phyloP scores from a whole-genome alignment of 805 yeast genomes.

The Tetrapisispora iriomotensis region DNA sequence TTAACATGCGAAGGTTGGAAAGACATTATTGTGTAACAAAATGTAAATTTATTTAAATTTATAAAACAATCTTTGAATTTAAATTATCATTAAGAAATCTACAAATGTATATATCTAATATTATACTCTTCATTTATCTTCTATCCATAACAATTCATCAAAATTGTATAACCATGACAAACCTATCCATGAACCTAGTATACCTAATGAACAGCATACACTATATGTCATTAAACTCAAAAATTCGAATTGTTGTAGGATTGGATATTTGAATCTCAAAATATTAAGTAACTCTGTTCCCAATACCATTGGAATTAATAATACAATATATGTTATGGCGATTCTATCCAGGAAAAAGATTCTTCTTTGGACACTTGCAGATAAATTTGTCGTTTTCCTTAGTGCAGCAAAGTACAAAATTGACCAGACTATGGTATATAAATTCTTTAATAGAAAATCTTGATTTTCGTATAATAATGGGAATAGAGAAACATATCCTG shows the following conservation, averaged over 20 bases:
- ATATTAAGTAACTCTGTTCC: constrained; percentile 40
- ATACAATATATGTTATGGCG: constrained; percentile 54
- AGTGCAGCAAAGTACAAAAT: constrained; percentile 64
- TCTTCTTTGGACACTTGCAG: constrained; percentile 34
- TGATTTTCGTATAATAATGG: constrained; percentile 76
- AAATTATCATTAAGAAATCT: no score
- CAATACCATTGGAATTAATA: constrained; percentile 55
- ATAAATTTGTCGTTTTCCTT: constrained; percentile 50
- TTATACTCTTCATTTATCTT: background rate
- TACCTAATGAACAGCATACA: constrained; percentile 79
- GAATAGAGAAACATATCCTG: constrained; percentile 82
- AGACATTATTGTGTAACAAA: no score
- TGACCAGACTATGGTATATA: constrained; percentile 80
- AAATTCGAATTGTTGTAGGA: constrained; percentile 58
- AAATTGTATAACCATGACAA: constrained; percentile 82
- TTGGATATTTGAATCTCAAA: constrained; percentile 42
- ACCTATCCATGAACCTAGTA: constrained; percentile 79
- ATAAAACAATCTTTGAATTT: no score
- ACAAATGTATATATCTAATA: background rate
- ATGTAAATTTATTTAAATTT: no score
- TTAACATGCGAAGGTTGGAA: no score
- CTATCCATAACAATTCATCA: constrained; percentile 59
- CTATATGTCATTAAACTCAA: constrained; percentile 73
- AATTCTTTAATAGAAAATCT: constrained; percentile 67
- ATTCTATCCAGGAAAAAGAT: constrained; percentile 65